Base-by-base conservation (phyloP, 2,329 filamentous ascomycete species). In the Myriangium duriaei region DNA sequence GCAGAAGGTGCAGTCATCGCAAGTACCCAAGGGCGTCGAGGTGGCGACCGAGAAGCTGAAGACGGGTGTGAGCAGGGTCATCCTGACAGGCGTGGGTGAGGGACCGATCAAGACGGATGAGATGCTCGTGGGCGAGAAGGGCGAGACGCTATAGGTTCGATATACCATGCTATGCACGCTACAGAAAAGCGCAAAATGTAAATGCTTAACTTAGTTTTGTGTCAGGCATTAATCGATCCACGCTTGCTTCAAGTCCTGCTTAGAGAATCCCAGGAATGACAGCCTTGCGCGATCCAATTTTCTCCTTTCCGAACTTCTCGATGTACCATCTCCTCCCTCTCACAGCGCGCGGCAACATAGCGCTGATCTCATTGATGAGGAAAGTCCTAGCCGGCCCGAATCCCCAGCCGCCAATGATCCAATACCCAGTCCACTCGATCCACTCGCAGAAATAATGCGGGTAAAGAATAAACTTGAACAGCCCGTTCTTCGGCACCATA, bases 381-480 rank as follows among this genome's bases (percentile, higher is more conserved):
- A 96, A 96, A 35, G 72, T 72, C 51, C 86, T 67, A 15, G 85
- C 88, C 0, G 91, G 88, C 33, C 74, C 63, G 53, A 79, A 84
- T 4, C 63, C 60, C 62, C 67, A 72, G 0, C 71, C 69, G 1
- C 78, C 72, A 48, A 81, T 72, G 57, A 94, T 72, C 67, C 79
- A 86, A 58, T 86, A 98, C 0, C 91, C 91, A 3, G 72, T 59
- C 91, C 91, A 98, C 67, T 98, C 91, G 37, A 94, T 57, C 91
- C 91, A 98, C 63, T 98, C 91, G 54, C 79, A 81, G n/a, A 93
- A 68, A 58, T 95, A 98, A 58, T 98, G 91, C 47, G 91, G 86
- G 58, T 80, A 94, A 42, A 96, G 69, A 54, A 94, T 73, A 51
- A 77, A 79, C 47, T 71, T 68, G 61, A 96, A 98, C 34, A 94